These are phyloP conservation scores for Tephrocybe sp. DNA, from an alignment of 768 basidiomycete genomes.

Conservation along the genomic window DNA sequence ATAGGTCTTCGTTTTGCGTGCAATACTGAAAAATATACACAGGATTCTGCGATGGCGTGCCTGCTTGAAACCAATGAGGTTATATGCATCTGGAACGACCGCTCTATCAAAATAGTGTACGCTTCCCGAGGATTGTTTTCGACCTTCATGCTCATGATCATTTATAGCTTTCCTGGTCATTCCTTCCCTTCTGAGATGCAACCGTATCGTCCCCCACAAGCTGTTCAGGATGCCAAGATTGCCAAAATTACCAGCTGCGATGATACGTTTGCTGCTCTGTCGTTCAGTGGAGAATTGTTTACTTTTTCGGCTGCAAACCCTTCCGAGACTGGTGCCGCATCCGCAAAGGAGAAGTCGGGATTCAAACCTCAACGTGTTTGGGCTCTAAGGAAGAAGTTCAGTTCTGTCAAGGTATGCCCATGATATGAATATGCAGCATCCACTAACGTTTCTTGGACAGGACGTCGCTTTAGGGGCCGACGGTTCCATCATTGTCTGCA, in stretches of 20 bases:
- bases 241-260: conserved; percentile 79
- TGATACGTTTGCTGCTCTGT: conserved; percentile 77
- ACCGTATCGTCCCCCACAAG: conserved; percentile 81
- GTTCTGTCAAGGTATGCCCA: conserved; percentile 65
- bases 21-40: neutral
- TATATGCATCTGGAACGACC: conserved; percentile 76
- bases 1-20: neutral
- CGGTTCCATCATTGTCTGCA: conserved; percentile 88
- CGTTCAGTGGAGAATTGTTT: conserved; percentile 88
- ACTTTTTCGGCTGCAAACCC: conserved; percentile 57
- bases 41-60: conserved; percentile 84
- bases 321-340: conserved; percentile 28
- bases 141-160: neutral
- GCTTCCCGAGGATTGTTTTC: conserved; percentile 12
- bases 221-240: conserved; percentile 66
- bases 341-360: conserved; percentile 27
- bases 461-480: conserved; percentile 89
- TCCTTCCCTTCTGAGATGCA: conserved; percentile 73
- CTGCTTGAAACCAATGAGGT: conserved; percentile 81
- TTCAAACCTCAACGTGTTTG: conserved; percentile 88
- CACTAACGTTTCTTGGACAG: conserved; percentile 29
- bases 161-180: conserved; percentile 66
- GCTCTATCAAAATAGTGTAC: conserved; percentile 71
- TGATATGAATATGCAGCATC: neutral
- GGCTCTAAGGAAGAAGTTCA: conserved; percentile 85